Evolutionary conservation across 352 stramenopile species (phyloP), one percentile per base, ranked within the genome.

Genomic region (Pythium sukuiense): DNA sequence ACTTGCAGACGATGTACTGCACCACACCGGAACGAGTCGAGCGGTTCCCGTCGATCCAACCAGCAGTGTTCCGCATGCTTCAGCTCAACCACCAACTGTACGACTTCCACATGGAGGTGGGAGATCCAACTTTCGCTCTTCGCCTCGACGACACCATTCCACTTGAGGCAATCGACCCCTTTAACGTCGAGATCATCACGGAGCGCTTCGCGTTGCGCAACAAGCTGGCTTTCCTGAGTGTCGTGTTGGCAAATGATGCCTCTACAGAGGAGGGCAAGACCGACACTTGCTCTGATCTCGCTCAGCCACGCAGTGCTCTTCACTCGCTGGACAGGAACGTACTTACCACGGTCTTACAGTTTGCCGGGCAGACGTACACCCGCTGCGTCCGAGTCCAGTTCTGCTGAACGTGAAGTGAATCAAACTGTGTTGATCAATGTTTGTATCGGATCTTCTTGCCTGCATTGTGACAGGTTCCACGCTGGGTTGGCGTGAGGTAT

Each of bases 151-250:
- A 49, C 16, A 55, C 24, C 2, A 35, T 55, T 35, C 48, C 48
- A 4, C 11, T 13, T 1, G 18, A 33, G 18, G 14, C 24, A 9
- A 20, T n/a, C 27, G 48, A 55, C 24, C 1, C 3, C 6, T 35
- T 35, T 24, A 30, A 55, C 27, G 27, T 4, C 48, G 13, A 33
- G 11, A 1, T 4, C 20, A 35, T 55, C 14, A 6, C 18, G 6
- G 48, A 55, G 1, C 48, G 48, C 3, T 9, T 55, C 20, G 2
- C 11, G 26, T 24, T 55, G 24, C 48, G 7, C 33, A 2, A 35
- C 20, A 55, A 55, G 13, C 48, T 55, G 26, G 48, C 48, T 3
- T 55, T 55, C 26, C 18, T 55, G 20, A 55, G 48, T 16, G 48
- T 55, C 26, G 27, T 55, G 48, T 24, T 55, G 48, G 24, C 24